Evolutionary conservation across 202 grass and related monocot species (phyloP).

Genomic region (Bolboschoenoplectus hybrid): DNA sequence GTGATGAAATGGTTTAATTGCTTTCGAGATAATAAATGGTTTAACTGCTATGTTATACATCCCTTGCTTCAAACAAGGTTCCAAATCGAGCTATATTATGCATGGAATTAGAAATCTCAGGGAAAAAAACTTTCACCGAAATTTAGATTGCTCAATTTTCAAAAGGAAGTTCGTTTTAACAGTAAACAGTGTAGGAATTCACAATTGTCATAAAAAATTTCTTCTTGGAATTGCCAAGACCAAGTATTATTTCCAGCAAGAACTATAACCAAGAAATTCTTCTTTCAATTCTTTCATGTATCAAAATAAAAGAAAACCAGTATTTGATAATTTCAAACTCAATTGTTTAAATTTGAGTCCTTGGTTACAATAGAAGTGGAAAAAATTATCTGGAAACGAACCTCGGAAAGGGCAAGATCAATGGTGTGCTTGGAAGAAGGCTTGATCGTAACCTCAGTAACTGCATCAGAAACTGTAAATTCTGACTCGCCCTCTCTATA

Average conservation of each 20-base stretch:
- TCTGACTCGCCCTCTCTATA: conserved; percentile 85
- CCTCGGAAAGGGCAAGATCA: conserved; percentile 72
- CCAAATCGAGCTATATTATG: neutral
- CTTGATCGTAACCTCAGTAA: conserved; percentile 71
- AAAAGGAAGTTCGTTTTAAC: neutral
- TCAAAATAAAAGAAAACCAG: neutral
- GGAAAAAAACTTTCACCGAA: neutral
- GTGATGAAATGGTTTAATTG: neutral
- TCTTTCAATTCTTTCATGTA: neutral
- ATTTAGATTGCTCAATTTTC: neutral
- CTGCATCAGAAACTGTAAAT: conserved; percentile 70
- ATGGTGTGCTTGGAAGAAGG: conserved; percentile 71
- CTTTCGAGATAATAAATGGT: neutral
- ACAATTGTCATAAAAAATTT: neutral
- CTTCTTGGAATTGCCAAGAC: neutral
- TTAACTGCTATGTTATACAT: neutral
- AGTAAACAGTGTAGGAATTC: neutral
- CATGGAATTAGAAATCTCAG: neutral
- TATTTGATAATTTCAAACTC: neutral
- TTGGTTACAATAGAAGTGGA: neutral
- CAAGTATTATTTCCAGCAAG: neutral
- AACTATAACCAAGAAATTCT: neutral
- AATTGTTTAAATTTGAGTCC: neutral
- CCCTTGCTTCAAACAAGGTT: neutral
- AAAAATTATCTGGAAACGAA: conserved; percentile 24